Evolutionary conservation across 148 eudicot species (phyloP).

Genomic region (Camellia granthamiana): DNA sequence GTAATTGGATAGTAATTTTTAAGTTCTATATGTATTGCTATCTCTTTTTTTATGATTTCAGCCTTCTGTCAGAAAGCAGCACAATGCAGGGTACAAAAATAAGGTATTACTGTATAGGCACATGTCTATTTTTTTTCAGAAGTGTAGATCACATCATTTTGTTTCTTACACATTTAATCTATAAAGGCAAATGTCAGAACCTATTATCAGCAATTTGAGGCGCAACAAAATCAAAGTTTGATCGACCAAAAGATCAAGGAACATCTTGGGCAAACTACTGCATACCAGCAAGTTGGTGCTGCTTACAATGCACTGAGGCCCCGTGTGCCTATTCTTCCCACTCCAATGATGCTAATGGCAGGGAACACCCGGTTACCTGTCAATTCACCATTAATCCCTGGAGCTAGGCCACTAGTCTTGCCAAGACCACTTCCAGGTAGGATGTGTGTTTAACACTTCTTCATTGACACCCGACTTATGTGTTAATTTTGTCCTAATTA

Average conservation of each 20-base stretch:
- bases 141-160: background rate
- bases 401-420: slow-evolving; percentile 67
- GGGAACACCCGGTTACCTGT: slow-evolving; percentile 37
- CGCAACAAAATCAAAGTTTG: slow-evolving; percentile 80
- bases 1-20: background rate
- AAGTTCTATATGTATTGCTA: background rate
- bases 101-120: slow-evolving; percentile 43
- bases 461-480: background rate
- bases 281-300: slow-evolving; percentile 63
- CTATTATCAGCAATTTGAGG: slow-evolving; percentile 87
- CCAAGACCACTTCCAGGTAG: slow-evolving; percentile 49
- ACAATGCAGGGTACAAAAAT: slow-evolving; percentile 94
- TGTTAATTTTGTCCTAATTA: background rate
- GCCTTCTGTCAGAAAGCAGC: slow-evolving; percentile 97
- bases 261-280: slow-evolving; percentile 73
- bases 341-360: slow-evolving; percentile 55
- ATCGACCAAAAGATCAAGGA: slow-evolving; percentile 89
- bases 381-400: slow-evolving; percentile 42
- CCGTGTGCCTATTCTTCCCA: slow-evolving; percentile 60
- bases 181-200: slow-evolving; percentile 70
- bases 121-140: background rate
- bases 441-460: background rate
- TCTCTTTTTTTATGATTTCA: slow-evolving; percentile 25
- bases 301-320: slow-evolving; percentile 48
- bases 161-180: background rate